phyloP scores from a whole-genome alignment of 306 rosid species.

The Astragalus membranaceus region DNA sequence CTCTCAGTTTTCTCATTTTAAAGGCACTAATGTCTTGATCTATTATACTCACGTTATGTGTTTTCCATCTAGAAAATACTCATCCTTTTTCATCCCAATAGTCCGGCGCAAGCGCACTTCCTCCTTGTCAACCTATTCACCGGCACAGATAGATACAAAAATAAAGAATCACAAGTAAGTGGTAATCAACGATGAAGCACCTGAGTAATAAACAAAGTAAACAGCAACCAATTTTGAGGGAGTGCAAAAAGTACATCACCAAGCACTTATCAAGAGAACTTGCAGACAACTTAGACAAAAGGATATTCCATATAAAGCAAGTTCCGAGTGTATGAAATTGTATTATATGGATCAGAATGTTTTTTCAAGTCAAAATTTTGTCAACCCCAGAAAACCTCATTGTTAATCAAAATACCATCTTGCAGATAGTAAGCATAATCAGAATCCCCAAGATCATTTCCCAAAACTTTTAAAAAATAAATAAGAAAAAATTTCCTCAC shows the following conservation, averaged over 20 bases:
- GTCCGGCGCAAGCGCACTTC: slow-evolving; percentile 96
- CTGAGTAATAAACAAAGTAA: not conserved
- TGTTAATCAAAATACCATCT: not conserved
- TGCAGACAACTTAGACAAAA: slow-evolving; percentile 6
- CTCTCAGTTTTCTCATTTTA: no score
- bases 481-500: not conserved
- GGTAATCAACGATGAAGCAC: not conserved
- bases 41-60: slow-evolving; percentile 79
- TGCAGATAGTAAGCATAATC: not conserved
- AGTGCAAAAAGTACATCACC: not conserved
- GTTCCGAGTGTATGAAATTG: not conserved
- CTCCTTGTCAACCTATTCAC: slow-evolving; percentile 87
- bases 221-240: not conserved
- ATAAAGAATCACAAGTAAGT: no score
- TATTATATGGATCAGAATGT: not conserved
- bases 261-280: not conserved
- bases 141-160: not conserved
- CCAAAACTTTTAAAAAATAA: no score
- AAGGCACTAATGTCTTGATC: not conserved
- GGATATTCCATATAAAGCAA: not conserved
- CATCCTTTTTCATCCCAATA: slow-evolving; percentile 82
- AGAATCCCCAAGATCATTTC: not conserved
- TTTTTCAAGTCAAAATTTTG: not conserved
- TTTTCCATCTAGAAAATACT: slow-evolving; percentile 92
- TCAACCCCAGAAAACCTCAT: not conserved